These are phyloP conservation scores for Pseudopithomyces chartarum DNA, from an alignment of 2,329 filamentous ascomycete species.

Conservation along the genomic window DNA sequence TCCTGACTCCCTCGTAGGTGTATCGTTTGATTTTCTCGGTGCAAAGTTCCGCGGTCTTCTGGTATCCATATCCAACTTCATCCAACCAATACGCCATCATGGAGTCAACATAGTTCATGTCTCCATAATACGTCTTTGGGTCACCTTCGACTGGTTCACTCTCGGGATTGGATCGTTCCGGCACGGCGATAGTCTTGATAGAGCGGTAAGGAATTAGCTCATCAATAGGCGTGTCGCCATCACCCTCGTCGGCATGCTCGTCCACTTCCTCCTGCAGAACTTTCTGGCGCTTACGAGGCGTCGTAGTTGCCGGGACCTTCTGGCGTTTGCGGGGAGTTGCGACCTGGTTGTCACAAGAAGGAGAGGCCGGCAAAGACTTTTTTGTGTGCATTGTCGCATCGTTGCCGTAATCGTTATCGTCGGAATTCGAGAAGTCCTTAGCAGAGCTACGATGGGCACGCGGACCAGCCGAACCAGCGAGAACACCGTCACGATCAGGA, in stretches of 20 bases:
- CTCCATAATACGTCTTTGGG: not conserved
- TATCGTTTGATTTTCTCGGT: not conserved
- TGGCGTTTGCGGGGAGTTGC: not conserved
- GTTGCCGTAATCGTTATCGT: not conserved
- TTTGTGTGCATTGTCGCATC: not conserved
- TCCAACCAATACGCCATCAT: not conserved
- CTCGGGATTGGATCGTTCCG: not conserved
- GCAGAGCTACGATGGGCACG: too few species aligned
- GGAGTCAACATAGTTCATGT: not conserved
- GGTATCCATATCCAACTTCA: not conserved
- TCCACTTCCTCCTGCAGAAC: not conserved
- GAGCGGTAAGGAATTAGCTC: not conserved
- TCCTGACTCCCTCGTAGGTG: not conserved
- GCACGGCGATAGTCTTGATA: not conserved
- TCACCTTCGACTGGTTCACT: not conserved
- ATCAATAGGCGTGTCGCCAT: not conserved
- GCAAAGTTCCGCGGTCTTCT: not conserved
- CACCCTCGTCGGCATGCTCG: not conserved
- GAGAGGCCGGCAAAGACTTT: not conserved
- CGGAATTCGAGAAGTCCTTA: not conserved
- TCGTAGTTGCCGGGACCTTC: not conserved
- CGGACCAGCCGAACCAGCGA: not conserved
- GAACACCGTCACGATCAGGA: not conserved
- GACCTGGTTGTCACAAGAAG: not conserved
- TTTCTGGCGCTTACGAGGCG: not conserved